A percentile compares a stretch with the other conserved stretches of the same genome.
Conservation (phyloP, 257 asterid genomes). For the Penstemon davidsonii region DNA sequence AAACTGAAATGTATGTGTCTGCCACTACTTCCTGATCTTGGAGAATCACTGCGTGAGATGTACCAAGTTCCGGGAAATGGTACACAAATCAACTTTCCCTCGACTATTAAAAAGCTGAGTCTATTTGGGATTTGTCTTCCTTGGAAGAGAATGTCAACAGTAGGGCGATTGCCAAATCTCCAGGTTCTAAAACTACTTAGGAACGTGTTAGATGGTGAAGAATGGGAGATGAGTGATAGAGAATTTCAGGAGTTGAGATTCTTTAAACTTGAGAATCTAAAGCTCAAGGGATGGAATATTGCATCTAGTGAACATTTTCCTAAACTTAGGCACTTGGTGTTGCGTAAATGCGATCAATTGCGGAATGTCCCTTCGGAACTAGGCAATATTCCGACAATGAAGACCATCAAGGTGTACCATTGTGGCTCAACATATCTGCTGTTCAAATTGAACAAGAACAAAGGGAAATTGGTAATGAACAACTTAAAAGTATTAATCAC, state of each 20-base stretch:
- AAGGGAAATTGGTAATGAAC: conserved; percentile 25
- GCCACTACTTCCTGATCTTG: not conserved
- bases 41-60: not conserved
- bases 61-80: not conserved
- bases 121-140: conserved; percentile 5
- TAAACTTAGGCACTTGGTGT: conserved; percentile 18
- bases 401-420: conserved; percentile 18
- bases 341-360: conserved; percentile 12
- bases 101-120: conserved; percentile 17
- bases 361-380: not conserved
- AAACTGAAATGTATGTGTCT: conserved; percentile 14
- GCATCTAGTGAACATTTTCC: conserved; percentile 21
- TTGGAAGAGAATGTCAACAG: not conserved
- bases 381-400: conserved; percentile 17
- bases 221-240: conserved; percentile 15
- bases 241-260: conserved; percentile 22
- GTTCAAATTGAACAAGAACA: conserved; percentile 23
- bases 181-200: conserved; percentile 18
- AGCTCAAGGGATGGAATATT: conserved; percentile 11
- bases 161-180: conserved; percentile 19
- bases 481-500: conserved; percentile 24
- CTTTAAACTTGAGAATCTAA: conserved; percentile 14
- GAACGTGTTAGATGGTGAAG: not conserved
- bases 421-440: conserved; percentile 5
- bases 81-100: not conserved